Evolutionary conservation across 768 basidiomycete genomes (phyloP).

Genomic region (Tricholoma sp.): DNA sequence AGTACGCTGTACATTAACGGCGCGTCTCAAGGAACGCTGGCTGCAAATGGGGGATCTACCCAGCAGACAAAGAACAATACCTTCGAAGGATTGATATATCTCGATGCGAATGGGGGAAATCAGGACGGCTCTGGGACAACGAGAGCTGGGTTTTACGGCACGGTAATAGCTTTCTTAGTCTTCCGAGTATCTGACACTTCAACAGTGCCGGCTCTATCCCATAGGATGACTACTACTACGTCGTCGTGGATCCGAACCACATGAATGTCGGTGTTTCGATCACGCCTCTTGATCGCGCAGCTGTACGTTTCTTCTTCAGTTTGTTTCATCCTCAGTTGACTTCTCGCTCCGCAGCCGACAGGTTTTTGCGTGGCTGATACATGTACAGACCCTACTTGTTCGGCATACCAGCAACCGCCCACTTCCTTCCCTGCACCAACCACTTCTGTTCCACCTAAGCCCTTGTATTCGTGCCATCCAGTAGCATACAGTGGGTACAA

Average conservation of each 20-base stretch:
- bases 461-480: constrained; percentile 18
- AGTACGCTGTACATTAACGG: constrained; percentile 22
- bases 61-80: constrained; percentile 11
- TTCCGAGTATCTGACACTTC: not conserved
- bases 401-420: constrained; percentile 20
- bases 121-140: constrained; percentile 16
- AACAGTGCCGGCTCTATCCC: not conserved
- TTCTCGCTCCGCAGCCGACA: constrained; percentile 3
- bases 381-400: constrained; percentile 21
- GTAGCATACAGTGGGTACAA: constrained; percentile 15
- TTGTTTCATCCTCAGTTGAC: not conserved
- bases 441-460: constrained; percentile 11
- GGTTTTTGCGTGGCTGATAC: constrained; percentile 18
- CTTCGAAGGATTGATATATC: constrained; percentile 22
- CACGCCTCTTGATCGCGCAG: constrained; percentile 5
- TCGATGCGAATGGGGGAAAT: constrained; percentile 19
- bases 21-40: constrained; percentile 11
- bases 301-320: constrained; percentile 5
- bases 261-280: constrained; percentile 1
- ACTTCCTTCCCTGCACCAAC: constrained; percentile 18
- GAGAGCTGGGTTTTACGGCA: constrained; percentile 19
- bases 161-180: not conserved
- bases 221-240: constrained; percentile 3
- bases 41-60: constrained; percentile 13
- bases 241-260: constrained; percentile 1